Evolutionary conservation across 1,284 basidiomycete species (phyloP).

Genomic region (Cutaneotrichosporon curvatum): DNA sequence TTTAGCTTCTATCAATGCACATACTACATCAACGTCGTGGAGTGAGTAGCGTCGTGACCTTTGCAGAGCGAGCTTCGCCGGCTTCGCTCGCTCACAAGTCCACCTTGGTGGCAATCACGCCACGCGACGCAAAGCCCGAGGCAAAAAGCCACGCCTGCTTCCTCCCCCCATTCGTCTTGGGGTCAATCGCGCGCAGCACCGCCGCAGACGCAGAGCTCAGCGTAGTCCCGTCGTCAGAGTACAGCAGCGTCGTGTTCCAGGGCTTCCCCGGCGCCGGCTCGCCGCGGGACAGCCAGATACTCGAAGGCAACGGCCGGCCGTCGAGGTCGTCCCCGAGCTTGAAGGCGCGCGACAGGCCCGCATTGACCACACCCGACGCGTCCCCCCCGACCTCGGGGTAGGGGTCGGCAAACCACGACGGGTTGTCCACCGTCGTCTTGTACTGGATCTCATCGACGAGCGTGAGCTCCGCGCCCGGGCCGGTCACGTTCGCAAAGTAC

Average conservation of each 20-base stretch:
- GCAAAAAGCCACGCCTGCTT: constrained; percentile 26
- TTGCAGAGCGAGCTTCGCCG: too few species aligned
- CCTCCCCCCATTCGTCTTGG: constrained; percentile 15
- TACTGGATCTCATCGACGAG: constrained; percentile 6
- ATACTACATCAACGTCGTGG: too few species aligned
- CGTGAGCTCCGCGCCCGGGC: constrained; percentile 4
- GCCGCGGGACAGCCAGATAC: constrained; percentile 15
- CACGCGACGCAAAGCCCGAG: constrained; percentile 20
- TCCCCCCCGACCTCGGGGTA: constrained; percentile 17
- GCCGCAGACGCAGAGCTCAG: constrained; percentile 19
- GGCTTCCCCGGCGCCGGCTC: constrained; percentile 1
- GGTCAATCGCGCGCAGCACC: constrained; percentile 19
- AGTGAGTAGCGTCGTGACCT: too few species aligned
- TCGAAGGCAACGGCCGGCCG: constrained; percentile 2
- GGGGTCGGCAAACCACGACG: constrained; percentile 25
- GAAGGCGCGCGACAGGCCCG: constrained; percentile 19
- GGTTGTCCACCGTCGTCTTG: constrained; percentile 28
- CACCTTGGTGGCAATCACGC: constrained; percentile 17
- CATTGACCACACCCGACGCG: constrained; percentile 20
- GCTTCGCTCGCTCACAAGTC: constrained; percentile 10
- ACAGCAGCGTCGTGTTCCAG: constrained; percentile 11
- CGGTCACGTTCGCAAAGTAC: constrained; percentile 5
- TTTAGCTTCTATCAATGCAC: too few species aligned
- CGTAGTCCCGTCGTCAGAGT: constrained; percentile 21
- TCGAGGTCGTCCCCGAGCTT: neutral